Evolutionary conservation across 108 stramenopile species (phyloP), one percentile per base, ranked within the genome.

Genomic region (Nitzschia inconspicua): DNA sequence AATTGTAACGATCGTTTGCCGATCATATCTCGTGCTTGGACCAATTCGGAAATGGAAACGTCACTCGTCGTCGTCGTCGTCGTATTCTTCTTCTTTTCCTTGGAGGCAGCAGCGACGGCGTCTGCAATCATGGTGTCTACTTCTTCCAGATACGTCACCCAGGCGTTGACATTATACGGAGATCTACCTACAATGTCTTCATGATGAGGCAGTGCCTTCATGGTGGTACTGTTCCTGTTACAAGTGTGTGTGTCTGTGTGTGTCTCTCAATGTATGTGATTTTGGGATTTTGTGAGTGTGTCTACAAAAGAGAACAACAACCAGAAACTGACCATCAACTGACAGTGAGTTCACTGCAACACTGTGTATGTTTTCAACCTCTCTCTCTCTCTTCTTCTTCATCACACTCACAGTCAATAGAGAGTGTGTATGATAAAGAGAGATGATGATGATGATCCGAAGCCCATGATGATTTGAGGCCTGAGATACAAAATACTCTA

Each of bases 1-100:
- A 85, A 57, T 29, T 73, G 57, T 13, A 99, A 68, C 1, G 97
- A 87, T 14, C 98, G 74, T 68, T 94, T 90, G 0, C 73, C 82
- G 23, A 88, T 61, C 24, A 66, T 55, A 42, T 68, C 60, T 18
- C 63, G 62, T 14, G 68, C 43, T 44, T 27, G 28, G 19, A 62
- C 22, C 30, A 63, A 27, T 28, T 37, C 28, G 11, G 39, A 14
- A 3, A 31, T 46, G 13, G 43, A 48, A 55, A 36, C 10, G n/a
- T n/a, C n/a, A n/a, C n/a, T n/a, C n/a, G n/a, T n/a, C 52, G 40
- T 41, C 10, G 14, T 37, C 24, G 3, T 49, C 23, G 22, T 59
- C 37, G 44, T 30, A 11, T 16, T 43, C 20, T 25, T 23, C 46
- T n/a, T 23, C 58, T 36, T 66, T 44, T 10, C 32, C 19, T 32